phyloP scores from a whole-genome alignment of 345 rosid genomes.

The Camelina neglecta region DNA sequence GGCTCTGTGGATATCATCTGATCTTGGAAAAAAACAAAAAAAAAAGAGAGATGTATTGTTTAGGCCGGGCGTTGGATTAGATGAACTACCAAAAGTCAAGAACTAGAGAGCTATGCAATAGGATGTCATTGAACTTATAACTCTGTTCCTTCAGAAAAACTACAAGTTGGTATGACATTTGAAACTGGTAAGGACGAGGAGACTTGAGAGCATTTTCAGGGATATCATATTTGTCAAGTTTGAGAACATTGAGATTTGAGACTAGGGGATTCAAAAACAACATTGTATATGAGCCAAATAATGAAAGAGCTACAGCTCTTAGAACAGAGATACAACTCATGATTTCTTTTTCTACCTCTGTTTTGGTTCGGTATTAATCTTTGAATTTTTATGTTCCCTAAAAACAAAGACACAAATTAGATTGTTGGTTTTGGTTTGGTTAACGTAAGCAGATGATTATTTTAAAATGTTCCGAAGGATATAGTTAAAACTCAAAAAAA shows the following conservation, averaged over 20 bases:
- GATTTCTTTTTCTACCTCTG: too few relatives aligned
- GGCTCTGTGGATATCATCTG: constrained; percentile 3
- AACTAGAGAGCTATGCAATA: neutral
- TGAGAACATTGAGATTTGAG: neutral
- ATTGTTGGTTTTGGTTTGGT: too few relatives aligned
- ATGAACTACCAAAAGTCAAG: neutral
- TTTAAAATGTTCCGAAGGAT: too few relatives aligned
- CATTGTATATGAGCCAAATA: neutral
- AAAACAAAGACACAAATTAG: too few relatives aligned
- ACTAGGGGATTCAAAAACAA: neutral
- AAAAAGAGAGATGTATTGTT: neutral
- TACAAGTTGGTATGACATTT: constrained; percentile 4
- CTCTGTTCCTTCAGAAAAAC: constrained; percentile 32
- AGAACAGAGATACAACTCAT: neutral
- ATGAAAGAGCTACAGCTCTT: neutral
- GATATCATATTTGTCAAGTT: constrained; percentile 8
- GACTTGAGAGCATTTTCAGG: neutral
- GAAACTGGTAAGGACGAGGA: neutral
- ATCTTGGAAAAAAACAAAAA: neutral
- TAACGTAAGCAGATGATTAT: too few relatives aligned
- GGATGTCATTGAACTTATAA: neutral
- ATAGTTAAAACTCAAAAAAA: neutral
- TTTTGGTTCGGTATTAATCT: too few relatives aligned
- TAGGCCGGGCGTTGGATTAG: neutral
- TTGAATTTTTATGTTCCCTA: too few relatives aligned